A percentile compares a stretch with the other conserved stretches of the same genome.
Evolutionary conservation across 257 asterid genomes (phyloP).

Genomic region (Dorcoceras hygrometricum): DNA sequence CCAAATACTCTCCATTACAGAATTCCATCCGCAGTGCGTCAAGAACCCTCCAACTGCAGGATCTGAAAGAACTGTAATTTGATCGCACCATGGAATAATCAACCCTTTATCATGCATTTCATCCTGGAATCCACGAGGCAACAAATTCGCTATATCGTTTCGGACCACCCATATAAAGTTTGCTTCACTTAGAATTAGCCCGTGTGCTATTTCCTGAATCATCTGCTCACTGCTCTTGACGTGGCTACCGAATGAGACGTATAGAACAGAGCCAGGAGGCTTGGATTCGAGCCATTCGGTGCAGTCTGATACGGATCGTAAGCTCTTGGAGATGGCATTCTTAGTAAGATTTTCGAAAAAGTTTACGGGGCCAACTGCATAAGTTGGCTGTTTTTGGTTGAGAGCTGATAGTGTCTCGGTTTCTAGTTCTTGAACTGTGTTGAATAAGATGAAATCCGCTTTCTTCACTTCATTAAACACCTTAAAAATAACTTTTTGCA

Average conservation of each 20-base stretch:
- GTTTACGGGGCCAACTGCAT: slow-evolving; percentile 53
- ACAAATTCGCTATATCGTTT: slow-evolving; percentile 26
- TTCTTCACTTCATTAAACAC: slow-evolving; percentile 37
- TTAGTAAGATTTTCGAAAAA: slow-evolving; percentile 21
- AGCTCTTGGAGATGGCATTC: slow-evolving; percentile 27
- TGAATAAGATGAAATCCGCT: slow-evolving; percentile 55
- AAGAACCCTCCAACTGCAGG: slow-evolving; percentile 42
- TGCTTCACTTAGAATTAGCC: slow-evolving; percentile 44
- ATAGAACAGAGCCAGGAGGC: slow-evolving; percentile 48
- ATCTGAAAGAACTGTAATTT: slow-evolving; percentile 27
- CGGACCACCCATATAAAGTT: slow-evolving; percentile 67
- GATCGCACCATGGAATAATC: slow-evolving; percentile 46
- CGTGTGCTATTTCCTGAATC: slow-evolving; percentile 43
- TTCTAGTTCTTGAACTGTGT: slow-evolving; percentile 63
- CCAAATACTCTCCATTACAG: slow-evolving; percentile 47
- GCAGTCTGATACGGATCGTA: slow-evolving; percentile 46
- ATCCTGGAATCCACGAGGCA: slow-evolving; percentile 27
- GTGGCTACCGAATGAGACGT: slow-evolving; percentile 58
- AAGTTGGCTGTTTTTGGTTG: slow-evolving; percentile 30
- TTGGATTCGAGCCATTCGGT: slow-evolving; percentile 46
- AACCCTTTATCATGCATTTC: slow-evolving; percentile 30
- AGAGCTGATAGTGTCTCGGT: slow-evolving; percentile 34
- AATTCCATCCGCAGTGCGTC: slow-evolving; percentile 62
- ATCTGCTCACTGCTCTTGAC: slow-evolving; percentile 27
- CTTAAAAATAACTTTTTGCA: slow-evolving; percentile 26